Percentiles rank a stretch among this genome's conserved stretches.
phyloP scores from a whole-genome alignment of 352 stramenopile genomes.

The Labyrinthula sp. region DNA sequence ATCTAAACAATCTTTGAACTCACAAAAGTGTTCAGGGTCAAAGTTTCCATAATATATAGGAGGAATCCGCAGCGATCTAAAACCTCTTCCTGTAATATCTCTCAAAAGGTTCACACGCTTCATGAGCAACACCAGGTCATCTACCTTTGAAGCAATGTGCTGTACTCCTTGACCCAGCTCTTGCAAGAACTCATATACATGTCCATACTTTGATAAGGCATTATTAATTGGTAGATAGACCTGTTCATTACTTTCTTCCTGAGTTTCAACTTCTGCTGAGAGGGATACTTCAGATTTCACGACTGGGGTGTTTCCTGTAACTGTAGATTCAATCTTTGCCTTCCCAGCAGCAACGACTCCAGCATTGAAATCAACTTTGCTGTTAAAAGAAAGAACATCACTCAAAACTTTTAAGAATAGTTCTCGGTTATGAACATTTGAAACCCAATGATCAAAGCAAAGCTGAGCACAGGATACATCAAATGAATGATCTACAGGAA shows the following conservation, averaged over 20 bases:
- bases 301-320: conserved; percentile 37
- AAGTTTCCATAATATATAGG: conserved; percentile 47
- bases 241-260: too few relatives aligned
- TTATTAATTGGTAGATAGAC: conserved; percentile 54
- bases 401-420: conserved; percentile 44
- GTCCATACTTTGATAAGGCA: conserved; percentile 33
- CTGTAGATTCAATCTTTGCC: conserved; percentile 50
- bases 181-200: conserved; percentile 47
- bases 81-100: conserved; percentile 42
- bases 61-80: conserved; percentile 49
- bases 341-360: conserved; percentile 50
- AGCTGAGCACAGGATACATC: conserved; percentile 2
- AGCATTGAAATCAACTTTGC: conserved; percentile 51
- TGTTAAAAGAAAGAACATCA: conserved; percentile 43
- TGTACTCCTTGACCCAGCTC: conserved; percentile 50
- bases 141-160: conserved; percentile 45
- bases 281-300: conserved; percentile 32
- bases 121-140: conserved; percentile 45
- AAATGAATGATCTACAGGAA: conserved; percentile 1
- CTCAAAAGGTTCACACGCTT: conserved; percentile 42
- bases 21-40: too few relatives aligned
- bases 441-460: conserved; percentile 54
- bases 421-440: conserved; percentile 40
- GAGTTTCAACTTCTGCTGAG: conserved; percentile 38
- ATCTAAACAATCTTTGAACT: too few relatives aligned